Evolutionary conservation across 345 rosid species (phyloP), one percentile per base, ranked within the genome.

Genomic region (Citrus inodora): DNA sequence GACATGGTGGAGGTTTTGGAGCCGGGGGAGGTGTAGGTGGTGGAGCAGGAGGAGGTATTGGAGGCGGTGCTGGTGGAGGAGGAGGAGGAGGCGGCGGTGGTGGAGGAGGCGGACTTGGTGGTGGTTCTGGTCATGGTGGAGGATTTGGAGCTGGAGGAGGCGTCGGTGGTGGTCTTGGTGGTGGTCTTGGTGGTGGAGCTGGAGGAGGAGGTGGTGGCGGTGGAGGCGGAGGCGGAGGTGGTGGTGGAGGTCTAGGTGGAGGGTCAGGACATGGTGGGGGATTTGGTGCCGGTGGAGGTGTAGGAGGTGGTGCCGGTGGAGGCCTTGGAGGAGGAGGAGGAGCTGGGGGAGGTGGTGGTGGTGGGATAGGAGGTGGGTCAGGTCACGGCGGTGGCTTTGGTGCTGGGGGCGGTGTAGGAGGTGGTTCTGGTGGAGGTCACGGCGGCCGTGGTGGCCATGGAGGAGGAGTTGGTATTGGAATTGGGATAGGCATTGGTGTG

Each of bases 301-400:
- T 73, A 11, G 89, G 86, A 7, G 86, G 80, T 7, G 89, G 85
- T 21, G 76, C 80, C 40, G 75, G 78, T 0, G 87, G 83, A 30
- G 88, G 84, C 35, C 84, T 86, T 6, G 86, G 78, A 11, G 85
- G 86, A 0, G 90, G 85, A 0, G 51, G 60, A 0, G 86, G 78
- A 3, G 89, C 83, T 0, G 90, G 90, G 7, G 82, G 84, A 14
- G 89, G 90, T 0, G 87, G 84, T 0, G 89, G 90, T 0, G 88
- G 86, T 6, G 92, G 94, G 28, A 80, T 81, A 4, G 91, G 91
- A 0, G 89, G 89, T 25, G 93, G 93, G 10, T 82, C 87, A 11
- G 93, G 93, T 22, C 87, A 86, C 0, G 92, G 88, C 0, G 89
- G 93, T 7, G 90, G 94, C 6, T 80, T 84, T 6, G 90, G 89